A percentile compares a stretch with the other conserved stretches of the same genome.
phyloP scores from a whole-genome alignment of 305 asterid species.

The Fraxinus latifolia region DNA sequence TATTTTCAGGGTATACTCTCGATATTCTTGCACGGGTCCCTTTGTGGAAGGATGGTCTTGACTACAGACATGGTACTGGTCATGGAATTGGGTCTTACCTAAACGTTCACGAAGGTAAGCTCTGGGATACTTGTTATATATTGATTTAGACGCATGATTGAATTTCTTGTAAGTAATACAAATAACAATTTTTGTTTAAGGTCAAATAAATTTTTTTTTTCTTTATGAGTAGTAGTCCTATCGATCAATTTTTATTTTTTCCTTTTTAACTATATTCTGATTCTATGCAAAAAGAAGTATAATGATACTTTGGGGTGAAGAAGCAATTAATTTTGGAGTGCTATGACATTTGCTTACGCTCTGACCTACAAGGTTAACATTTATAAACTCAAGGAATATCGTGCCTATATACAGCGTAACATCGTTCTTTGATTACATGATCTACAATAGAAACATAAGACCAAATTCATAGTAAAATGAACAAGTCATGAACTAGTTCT shows the following conservation, averaged over 20 bases:
- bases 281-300: background rate
- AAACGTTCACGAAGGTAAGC: slow-evolving; percentile 90
- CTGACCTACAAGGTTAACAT: background rate
- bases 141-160: background rate
- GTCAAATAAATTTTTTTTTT: background rate
- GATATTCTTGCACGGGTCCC: slow-evolving; percentile 85
- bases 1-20: slow-evolving; percentile 66
- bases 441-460: background rate
- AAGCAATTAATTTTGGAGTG: background rate
- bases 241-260: background rate
- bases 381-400: background rate
- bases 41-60: slow-evolving; percentile 94
- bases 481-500: background rate
- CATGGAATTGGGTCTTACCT: slow-evolving; percentile 95
- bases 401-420: background rate
- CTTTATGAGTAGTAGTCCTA: background rate
- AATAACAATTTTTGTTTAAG: background rate
- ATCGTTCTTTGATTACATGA: background rate
- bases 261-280: background rate
- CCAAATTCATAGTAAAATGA: background rate
- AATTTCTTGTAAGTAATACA: background rate
- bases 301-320: background rate
- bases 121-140: background rate
- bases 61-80: slow-evolving; percentile 97
- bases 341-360: background rate